Base-by-base conservation (phyloP, 148 eudicot species). In the Nyssa sinensis region DNA sequence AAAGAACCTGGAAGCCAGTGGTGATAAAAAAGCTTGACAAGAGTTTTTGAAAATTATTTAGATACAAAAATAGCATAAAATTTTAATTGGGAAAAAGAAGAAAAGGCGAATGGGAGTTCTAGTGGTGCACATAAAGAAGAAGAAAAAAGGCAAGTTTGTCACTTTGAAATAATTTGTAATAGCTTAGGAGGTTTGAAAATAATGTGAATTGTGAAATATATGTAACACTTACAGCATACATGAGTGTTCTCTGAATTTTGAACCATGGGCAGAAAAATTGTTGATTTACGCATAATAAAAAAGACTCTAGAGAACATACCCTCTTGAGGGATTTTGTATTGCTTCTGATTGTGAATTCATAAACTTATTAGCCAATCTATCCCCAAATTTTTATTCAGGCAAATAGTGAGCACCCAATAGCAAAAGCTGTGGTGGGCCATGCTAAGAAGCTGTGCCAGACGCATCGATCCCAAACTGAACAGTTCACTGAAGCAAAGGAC, bases 331-430 rank as follows among this genome's bases (percentile, higher is more conserved):
- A 32, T 64, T 39, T 25, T 66, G 35, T 58, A 25, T 27, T 7
- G 24, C 33, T 33, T 35, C 59, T 3, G 57, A 16, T 66, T 28
- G 29, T 14, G 19, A 14, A 33, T 33, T 14, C 59, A 25, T 39
- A 8, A 66, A 66, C 53, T 37, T n/a, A 11, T 21, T 23, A 53
- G n/a, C n/a, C n/a, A n/a, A 29, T n/a, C n/a, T n/a, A n/a, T n/a
- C n/a, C n/a, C n/a, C 60, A 13, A 41, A 37, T 24, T 23, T 23
- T 19, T 28, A 16, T 80, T 63, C 84, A 95, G 99, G 88, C 86
- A 78, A 95, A 92, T 70, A 95, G 99, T 76, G 96, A 95, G 83
- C 99, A 95, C 76, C 99, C 99, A 1, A 73, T 95, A 34, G 99
- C 97, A 58, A 92, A 89, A 86, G 88, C 99, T 51, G 90, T 95